A percentile compares a stretch with the other conserved stretches of the same genome.
phyloP scores from a whole-genome alignment of 805 yeast species.

The Ogataea zsoltii region DNA sequence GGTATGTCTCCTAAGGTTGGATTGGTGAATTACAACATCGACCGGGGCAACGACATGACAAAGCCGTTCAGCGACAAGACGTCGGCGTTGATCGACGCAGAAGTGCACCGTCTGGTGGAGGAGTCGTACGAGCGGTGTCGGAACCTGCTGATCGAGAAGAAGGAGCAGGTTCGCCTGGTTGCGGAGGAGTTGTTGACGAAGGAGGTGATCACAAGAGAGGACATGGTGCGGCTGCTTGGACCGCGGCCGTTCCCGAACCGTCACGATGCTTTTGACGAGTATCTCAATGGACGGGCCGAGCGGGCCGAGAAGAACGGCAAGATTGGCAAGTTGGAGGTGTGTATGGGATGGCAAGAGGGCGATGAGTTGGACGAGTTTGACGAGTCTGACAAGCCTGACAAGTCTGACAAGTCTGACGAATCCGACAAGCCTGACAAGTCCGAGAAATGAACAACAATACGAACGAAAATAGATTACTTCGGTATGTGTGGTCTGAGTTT shows the following conservation, averaged over 20 bases:
- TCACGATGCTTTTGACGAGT: constrained; percentile 89
- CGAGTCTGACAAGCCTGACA: constrained; percentile 4
- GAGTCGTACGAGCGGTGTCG: constrained; percentile 66
- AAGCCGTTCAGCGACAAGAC: constrained; percentile 77
- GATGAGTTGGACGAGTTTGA: too few species aligned
- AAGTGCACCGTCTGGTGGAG: constrained; percentile 64
- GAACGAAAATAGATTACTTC: too few species aligned
- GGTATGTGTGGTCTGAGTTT: neutral
- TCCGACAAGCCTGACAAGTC: too few species aligned
- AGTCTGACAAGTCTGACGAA: neutral
- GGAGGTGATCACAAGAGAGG: constrained; percentile 81
- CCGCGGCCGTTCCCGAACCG: constrained; percentile 76
- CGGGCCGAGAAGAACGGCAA: constrained; percentile 34
- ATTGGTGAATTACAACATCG: constrained; percentile 50
- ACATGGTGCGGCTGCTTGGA: constrained; percentile 75
- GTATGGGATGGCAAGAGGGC: too few species aligned
- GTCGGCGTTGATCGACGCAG: constrained; percentile 64
- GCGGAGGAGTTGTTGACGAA: constrained; percentile 71
- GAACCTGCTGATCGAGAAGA: constrained; percentile 54
- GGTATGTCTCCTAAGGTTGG: constrained; percentile 91
- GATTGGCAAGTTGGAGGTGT: too few species aligned
- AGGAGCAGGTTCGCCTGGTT: constrained; percentile 62
- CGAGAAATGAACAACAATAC: too few species aligned
- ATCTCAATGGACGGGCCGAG: too few species aligned
- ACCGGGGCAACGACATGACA: constrained; percentile 48